Base-by-base conservation (phyloP, 176 grass and related monocot genomes). In the Raddia guianensis region DNA sequence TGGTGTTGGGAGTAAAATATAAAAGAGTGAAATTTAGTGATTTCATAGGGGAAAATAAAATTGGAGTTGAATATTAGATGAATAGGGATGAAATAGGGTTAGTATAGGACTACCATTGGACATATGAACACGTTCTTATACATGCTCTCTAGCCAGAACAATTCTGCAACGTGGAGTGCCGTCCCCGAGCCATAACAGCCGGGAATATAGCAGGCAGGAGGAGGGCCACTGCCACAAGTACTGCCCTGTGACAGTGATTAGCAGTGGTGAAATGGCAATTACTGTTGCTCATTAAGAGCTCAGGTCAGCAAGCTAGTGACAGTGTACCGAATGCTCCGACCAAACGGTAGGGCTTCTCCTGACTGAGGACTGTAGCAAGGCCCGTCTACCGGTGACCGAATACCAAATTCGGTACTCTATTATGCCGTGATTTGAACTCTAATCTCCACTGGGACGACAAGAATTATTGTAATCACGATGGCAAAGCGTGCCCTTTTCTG, bases 361-460 rank as follows among this genome's bases (percentile, higher is more conserved):
- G 12, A 7, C 10, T 37, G 27, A n/a, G 49, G 3, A 58, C 46
- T 33, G 68, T 7, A 72, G 48, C 70, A 53, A 6, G 13, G 70
- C 35, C 49, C 16, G 33, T 18, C 13, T n/a, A 73, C 70, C 50
- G n/a, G 58, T 14, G 63, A 16, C 63, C 33, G 49, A 54, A 52
- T 63, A 51, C 18, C 80, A 52, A 51, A 55, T 58, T 42, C 21
- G 48, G 13, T 73, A 44, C 47, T 44, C 0, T 8, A 27, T 73
- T 7, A 53, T 74, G 69, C 49, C 70, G 70, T 82, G 49, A 74
- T 65, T 50, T 73, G 12, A 63, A 82, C 80, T 73, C 77, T 60
- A 63, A 53, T 53, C 33, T 82, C 48, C 58, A 74, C 67, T 15
- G 6, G 33, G 20, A 12, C 49, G 44, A 73, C 47, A n/a, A 50